phyloP scores from a whole-genome alignment of 2,329 filamentous ascomycete genomes.

The Ophiostoma australiae region DNA sequence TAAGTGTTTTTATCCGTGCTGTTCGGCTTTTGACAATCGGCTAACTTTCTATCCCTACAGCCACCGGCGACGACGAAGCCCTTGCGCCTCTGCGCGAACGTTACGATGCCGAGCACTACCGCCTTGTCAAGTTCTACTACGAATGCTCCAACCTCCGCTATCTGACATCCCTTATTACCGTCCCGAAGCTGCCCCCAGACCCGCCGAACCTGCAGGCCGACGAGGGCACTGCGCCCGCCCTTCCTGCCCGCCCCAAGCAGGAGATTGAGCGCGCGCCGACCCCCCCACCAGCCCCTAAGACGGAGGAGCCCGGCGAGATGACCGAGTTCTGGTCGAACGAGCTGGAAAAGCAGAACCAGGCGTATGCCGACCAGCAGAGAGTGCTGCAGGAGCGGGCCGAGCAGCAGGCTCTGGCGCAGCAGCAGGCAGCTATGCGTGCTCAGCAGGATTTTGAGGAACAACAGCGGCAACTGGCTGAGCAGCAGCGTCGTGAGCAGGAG shows the following conservation, averaged over 20 bases:
- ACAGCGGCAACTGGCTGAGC: conserved; percentile 78
- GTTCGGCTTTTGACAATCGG: background rate
- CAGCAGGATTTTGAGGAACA: conserved; percentile 97
- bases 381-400: conserved; percentile 84
- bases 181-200: conserved; percentile 91
- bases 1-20: conserved; percentile 41
- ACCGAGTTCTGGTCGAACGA: conserved; percentile 98
- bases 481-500: conserved; percentile 86
- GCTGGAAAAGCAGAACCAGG: conserved; percentile 81
- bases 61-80: conserved; percentile 89
- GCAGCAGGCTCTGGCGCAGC: conserved; percentile 72
- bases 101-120: conserved; percentile 95
- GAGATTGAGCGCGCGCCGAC: conserved; percentile 65
- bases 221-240: conserved; percentile 74
- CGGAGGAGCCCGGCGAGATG: conserved; percentile 86
- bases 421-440: conserved; percentile 75
- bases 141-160: conserved; percentile 98
- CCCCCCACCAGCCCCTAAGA: conserved; percentile 63
- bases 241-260: conserved; percentile 75
- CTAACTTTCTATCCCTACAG: conserved; percentile 39
- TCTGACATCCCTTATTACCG: conserved; percentile 89
- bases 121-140: conserved; percentile 96
- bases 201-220: conserved; percentile 83
- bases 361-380: conserved; percentile 91
- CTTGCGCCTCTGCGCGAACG: conserved; percentile 79